Evolutionary conservation across 2,329 filamentous ascomycete species (phyloP), one percentile per base, ranked within the genome.

Genomic region (Lachnellula hyalina): DNA sequence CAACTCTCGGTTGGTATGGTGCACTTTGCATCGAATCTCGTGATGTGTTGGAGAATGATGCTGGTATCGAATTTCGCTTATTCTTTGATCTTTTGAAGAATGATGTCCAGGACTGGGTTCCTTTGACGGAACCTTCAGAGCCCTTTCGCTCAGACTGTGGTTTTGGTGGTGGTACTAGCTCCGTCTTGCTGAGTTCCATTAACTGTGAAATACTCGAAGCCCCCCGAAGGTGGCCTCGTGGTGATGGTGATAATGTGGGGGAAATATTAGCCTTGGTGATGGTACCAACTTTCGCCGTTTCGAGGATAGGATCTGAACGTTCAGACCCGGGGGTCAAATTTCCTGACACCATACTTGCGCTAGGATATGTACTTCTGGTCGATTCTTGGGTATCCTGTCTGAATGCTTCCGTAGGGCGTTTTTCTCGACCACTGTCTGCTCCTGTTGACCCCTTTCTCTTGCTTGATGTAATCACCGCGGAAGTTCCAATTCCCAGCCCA

Each of bases 21-120:
- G 55, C 69, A 12, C 70, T 71, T 47, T 76, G 73, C 77, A 96
- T 93, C 15, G 92, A 95, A 66, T 96, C 92, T 60, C 91, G 82
- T 1, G 92, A 96, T 0, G 90, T 89, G 66, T 96, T 96, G 4
- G 90, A 91, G 68, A 96, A 94, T n/a, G 92, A 91, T 0, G 89
- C 87, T 3, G 87, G 80, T 2, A 68, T 77, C 59, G 68, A 80
- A 72, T 67, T 74, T 67, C 71, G 83, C 73, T 80, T 76, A 70
- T 75, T 75, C 73, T 76, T 65, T 75, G 73, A 44, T 72, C 74
- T 49, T 55, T 82, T 83, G 72, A 96, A 90, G 36, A 96, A 81
- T 0, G 88, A 85, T 4, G 84, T 82, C 77, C 91, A 88, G 0
- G 86, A 79, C 34, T 57, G 60, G 46, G 77, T 64, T 19, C 73